Conservation (phyloP, 257 asterid genomes). For the Leptodermis oblonga region DNA sequence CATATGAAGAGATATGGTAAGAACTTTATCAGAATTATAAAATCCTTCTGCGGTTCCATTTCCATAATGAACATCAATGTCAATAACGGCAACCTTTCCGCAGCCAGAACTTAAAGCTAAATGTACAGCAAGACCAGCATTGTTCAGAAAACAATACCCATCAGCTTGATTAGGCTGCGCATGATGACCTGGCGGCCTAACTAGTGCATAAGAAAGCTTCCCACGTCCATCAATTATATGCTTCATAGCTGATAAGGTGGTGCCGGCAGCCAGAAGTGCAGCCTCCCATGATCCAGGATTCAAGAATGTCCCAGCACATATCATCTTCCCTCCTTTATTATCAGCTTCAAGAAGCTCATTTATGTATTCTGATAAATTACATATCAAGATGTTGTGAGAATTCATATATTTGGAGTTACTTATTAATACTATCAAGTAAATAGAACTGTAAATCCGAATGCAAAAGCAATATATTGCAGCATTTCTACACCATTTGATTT, state of each 20-base stretch:
- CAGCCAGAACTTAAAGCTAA: slow-evolving; percentile 54
- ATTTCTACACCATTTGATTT: background rate
- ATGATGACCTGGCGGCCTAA: slow-evolving; percentile 96
- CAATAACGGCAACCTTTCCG: slow-evolving; percentile 57
- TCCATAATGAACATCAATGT: slow-evolving; percentile 91
- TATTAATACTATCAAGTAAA: slow-evolving; percentile 1
- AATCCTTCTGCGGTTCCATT: slow-evolving; percentile 94
- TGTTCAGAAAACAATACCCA: slow-evolving; percentile 89
- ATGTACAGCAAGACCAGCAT: slow-evolving; percentile 73
- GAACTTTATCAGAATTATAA: slow-evolving; percentile 57
- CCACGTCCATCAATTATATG: slow-evolving; percentile 55
- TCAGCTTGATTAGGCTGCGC: slow-evolving; percentile 90
- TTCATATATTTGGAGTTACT: slow-evolving; percentile 4
- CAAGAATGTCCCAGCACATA: slow-evolving; percentile 72
- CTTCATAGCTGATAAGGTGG: slow-evolving; percentile 77
- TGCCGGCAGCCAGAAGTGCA: slow-evolving; percentile 89
- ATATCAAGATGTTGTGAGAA: background rate
- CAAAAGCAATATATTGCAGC: background rate
- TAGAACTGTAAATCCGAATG: background rate
- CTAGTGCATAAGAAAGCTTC: slow-evolving; percentile 65
- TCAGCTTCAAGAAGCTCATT: slow-evolving; percentile 74
- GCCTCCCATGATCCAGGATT: slow-evolving; percentile 87
- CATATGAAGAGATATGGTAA: slow-evolving; percentile 89
- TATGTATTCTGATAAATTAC: slow-evolving; percentile 53
- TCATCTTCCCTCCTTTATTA: slow-evolving; percentile 35